A percentile compares a stretch with the other conserved stretches of the same genome.
phyloP scores from a whole-genome alignment of 306 rosid genomes.

The Dryas octopetala region DNA sequence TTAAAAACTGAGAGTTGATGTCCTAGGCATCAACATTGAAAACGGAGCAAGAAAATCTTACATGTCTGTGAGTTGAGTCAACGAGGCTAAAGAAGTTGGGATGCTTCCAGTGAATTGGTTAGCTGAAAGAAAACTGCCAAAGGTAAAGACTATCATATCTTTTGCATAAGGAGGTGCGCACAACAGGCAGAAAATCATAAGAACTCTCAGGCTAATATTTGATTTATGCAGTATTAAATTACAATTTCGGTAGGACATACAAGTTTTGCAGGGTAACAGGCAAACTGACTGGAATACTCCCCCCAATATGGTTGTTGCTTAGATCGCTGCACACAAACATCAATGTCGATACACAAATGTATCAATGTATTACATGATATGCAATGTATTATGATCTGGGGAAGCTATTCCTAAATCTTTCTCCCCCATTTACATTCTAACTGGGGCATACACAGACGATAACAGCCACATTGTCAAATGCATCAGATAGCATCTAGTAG shows the following conservation, averaged over 20 bases:
- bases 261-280: conserved; percentile 69
- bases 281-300: conserved; percentile 76
- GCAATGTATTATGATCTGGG: not conserved
- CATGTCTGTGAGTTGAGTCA: conserved; percentile 64
- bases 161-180: conserved; percentile 29
- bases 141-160: conserved; percentile 37
- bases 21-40: conserved; percentile 3
- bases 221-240: conserved; percentile 9
- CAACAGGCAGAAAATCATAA: conserved; percentile 15
- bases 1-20: conserved; percentile 18
- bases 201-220: conserved; percentile 9
- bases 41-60: conserved; percentile 32
- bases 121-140: conserved; percentile 87
- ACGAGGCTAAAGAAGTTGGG: conserved; percentile 64
- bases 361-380: conserved; percentile 9
- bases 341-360: conserved; percentile 17
- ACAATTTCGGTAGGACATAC: conserved; percentile 42
- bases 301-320: conserved; percentile 90
- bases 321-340: conserved; percentile 58
- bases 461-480: not conserved
- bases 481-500: not conserved
- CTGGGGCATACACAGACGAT: not conserved
- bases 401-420: not conserved
- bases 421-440: not conserved
- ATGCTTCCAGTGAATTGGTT: conserved; percentile 78